phyloP scores from a whole-genome alignment of 768 basidiomycete genomes.

The Lactifluus volemus region DNA sequence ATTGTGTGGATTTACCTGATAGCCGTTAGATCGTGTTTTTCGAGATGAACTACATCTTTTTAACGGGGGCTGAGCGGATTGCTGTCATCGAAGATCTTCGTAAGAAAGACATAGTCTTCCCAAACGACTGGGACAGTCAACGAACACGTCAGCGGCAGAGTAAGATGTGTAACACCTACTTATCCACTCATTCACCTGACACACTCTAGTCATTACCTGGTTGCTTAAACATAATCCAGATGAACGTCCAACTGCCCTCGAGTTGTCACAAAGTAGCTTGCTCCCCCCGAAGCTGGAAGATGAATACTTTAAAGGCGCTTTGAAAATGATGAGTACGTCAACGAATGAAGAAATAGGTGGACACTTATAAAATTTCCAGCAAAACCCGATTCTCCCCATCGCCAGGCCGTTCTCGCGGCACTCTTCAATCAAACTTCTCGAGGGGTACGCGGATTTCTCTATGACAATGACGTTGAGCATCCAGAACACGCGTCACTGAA shows the following conservation, averaged over 20 bases:
- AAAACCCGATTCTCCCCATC: constrained; percentile 73
- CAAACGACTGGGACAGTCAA: constrained; percentile 58
- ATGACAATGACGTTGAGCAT: constrained; percentile 60
- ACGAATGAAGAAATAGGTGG: background rate
- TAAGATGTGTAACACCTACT: constrained; percentile 27
- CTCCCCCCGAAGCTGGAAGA: constrained; percentile 74
- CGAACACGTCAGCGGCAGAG: constrained; percentile 60
- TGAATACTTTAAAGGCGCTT: constrained; percentile 76
- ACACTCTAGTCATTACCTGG: constrained; percentile 59
- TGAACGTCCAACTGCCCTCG: constrained; percentile 70
- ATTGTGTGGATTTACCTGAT: background rate
- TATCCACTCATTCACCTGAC: background rate
- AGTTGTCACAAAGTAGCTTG: constrained; percentile 70
- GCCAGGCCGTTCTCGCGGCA: constrained; percentile 66
- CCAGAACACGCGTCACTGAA: constrained; percentile 66
- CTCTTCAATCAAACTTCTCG: constrained; percentile 69
- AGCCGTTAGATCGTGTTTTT: constrained; percentile 80
- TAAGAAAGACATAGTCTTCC: constrained; percentile 66
- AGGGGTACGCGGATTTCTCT: constrained; percentile 58
- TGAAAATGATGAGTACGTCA: constrained; percentile 61
- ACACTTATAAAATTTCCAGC: constrained; percentile 32
- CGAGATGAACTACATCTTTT: constrained; percentile 87
- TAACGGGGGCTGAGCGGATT: constrained; percentile 76
- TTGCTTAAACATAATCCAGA: constrained; percentile 76
- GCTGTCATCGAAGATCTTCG: constrained; percentile 74